Percentiles rank a stretch among this genome's conserved stretches.
Evolutionary conservation across 1,284 basidiomycete species (phyloP).

Genomic region (Trichosporon coremiiforme): DNA sequence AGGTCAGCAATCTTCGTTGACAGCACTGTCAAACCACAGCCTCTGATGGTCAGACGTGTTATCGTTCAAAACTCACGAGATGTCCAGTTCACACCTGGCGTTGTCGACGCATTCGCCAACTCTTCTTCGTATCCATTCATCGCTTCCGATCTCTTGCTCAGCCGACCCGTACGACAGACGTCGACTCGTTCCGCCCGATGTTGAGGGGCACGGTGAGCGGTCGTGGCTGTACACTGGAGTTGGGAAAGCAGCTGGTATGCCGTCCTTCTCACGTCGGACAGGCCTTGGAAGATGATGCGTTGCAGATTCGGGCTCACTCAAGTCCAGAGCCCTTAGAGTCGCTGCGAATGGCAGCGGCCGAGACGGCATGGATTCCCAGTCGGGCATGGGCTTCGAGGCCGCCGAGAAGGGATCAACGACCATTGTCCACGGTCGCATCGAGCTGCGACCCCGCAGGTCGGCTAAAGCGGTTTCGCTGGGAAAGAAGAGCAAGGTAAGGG

Average conservation of each 20-base stretch:
- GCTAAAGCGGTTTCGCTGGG: neutral
- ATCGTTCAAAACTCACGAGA: slow-evolving; percentile 37
- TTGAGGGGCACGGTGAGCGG: neutral
- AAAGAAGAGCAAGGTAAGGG: no score
- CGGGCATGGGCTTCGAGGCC: slow-evolving; percentile 47
- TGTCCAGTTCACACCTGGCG: slow-evolving; percentile 37
- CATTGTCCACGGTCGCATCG: slow-evolving; percentile 29
- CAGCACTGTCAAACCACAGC: slow-evolving; percentile 36
- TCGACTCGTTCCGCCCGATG: neutral
- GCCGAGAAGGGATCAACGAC: slow-evolving; percentile 52
- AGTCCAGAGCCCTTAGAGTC: slow-evolving; percentile 42
- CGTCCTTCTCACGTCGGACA: slow-evolving; percentile 29
- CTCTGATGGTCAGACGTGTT: slow-evolving; percentile 26
- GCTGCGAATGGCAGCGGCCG: slow-evolving; percentile 49
- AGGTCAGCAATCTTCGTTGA: slow-evolving; percentile 50
- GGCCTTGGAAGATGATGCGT: slow-evolving; percentile 29
- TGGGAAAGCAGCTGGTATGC: slow-evolving; percentile 33
- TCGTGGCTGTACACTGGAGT: slow-evolving; percentile 35
- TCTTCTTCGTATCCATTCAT: slow-evolving; percentile 49
- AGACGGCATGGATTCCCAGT: slow-evolving; percentile 44
- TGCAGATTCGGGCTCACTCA: slow-evolving; percentile 23
- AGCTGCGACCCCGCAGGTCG: slow-evolving; percentile 9
- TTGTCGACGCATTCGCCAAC: slow-evolving; percentile 47
- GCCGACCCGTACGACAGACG: neutral
- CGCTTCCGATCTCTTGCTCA: slow-evolving; percentile 35